These are phyloP conservation scores for Solanum habrochaites DNA, from an alignment of 257 asterid genomes.

Conservation along the genomic window DNA sequence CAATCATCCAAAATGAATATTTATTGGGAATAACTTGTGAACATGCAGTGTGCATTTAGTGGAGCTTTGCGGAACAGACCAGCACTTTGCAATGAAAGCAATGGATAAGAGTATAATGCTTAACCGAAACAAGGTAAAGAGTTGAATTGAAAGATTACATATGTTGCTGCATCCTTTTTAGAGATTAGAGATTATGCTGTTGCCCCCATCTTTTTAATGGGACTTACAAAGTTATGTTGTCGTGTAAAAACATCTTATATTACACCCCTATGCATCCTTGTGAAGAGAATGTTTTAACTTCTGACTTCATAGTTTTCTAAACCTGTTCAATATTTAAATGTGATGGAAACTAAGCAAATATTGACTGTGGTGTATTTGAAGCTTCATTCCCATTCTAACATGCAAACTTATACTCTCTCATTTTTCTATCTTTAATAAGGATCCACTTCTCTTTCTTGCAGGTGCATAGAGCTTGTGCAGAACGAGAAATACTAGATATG, in stretches of 20 bases:
- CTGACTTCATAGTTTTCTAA: not conserved
- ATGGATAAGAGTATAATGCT: constrained; percentile 97
- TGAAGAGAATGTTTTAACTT: not conserved
- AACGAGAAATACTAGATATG: constrained; percentile 92
- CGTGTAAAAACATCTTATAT: not conserved
- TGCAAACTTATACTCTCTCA: not conserved
- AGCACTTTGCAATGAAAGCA: constrained; percentile 88
- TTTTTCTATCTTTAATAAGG: not conserved
- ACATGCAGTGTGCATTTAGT: constrained; percentile 83
- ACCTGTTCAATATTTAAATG: not conserved
- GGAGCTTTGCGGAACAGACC: constrained; percentile 77
- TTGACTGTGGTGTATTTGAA: not conserved
- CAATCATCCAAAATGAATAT: not conserved
- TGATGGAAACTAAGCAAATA: not conserved
- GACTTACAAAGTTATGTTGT: not conserved
- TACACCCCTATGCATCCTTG: not conserved
- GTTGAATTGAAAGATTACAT: not conserved
- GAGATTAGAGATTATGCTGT: not conserved
- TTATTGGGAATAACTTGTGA: not conserved
- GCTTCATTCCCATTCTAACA: not conserved
- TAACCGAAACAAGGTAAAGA: constrained; percentile 72
- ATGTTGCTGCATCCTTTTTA: not conserved
- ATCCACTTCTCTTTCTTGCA: constrained; percentile 13
- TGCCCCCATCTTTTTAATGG: not conserved
- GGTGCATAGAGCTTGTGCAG: constrained; percentile 99